Evolutionary conservation across 495 filamentous ascomycete species (phyloP).

Genomic region (Cryomyces minteri): DNA sequence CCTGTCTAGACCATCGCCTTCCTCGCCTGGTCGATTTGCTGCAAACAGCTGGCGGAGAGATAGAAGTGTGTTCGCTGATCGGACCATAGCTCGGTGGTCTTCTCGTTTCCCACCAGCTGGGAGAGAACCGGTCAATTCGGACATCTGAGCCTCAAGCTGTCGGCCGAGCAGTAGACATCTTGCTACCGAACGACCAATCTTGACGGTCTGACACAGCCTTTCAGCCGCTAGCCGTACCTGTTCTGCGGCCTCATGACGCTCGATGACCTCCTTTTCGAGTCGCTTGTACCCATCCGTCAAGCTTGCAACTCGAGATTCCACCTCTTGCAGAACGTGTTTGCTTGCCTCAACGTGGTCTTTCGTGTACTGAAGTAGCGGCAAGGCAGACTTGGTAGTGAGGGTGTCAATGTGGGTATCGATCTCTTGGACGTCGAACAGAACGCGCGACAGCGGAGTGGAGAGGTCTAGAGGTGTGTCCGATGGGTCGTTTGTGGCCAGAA

Average conservation of each 20-base stretch:
- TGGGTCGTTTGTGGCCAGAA: slow-evolving; percentile 79
- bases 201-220: slow-evolving; percentile 60
- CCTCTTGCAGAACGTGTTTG: slow-evolving; percentile 44
- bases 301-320: slow-evolving; percentile 55
- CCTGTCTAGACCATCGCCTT: slow-evolving; percentile 55
- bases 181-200: slow-evolving; percentile 54
- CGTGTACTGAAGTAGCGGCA: slow-evolving; percentile 48
- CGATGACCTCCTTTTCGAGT: slow-evolving; percentile 63
- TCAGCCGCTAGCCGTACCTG: slow-evolving; percentile 54
- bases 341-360: slow-evolving; percentile 50
- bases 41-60: slow-evolving; percentile 53
- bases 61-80: slow-evolving; percentile 59
- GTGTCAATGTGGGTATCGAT: slow-evolving; percentile 89
- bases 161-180: slow-evolving; percentile 62
- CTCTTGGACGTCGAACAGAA: slow-evolving; percentile 93
- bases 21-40: slow-evolving; percentile 41
- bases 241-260: slow-evolving; percentile 65
- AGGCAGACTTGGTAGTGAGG: slow-evolving; percentile 67
- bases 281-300: slow-evolving; percentile 72
- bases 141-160: slow-evolving; percentile 70
- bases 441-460: slow-evolving; percentile 79
- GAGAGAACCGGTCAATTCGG: slow-evolving; percentile 34
- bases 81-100: slow-evolving; percentile 59
- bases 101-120: slow-evolving; percentile 22
- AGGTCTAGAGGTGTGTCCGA: slow-evolving; percentile 82